Conservation (phyloP, 192 early-diverging fungal genomes). For the Podochytrium sp. region DNA sequence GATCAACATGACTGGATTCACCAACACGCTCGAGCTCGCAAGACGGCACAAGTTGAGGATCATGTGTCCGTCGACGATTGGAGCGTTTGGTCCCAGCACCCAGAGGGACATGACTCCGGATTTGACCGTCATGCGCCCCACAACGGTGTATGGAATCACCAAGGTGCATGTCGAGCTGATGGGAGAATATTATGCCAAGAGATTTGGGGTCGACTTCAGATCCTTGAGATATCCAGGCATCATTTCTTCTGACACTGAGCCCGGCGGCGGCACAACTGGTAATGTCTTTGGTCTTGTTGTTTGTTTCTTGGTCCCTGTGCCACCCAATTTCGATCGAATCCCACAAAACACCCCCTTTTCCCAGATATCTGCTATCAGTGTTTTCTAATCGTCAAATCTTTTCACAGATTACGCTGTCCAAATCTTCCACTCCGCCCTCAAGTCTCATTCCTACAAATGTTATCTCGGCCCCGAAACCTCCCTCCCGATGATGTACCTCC, state of each 20-base stretch:
- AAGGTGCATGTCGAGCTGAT: slow-evolving; percentile 70
- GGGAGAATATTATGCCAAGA: slow-evolving; percentile 70
- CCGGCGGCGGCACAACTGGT: slow-evolving; percentile 67
- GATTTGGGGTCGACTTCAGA: slow-evolving; percentile 68
- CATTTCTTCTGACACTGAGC: slow-evolving; percentile 67
- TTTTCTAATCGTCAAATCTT: neutral
- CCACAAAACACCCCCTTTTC: too few relatives aligned
- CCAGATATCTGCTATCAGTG: neutral
- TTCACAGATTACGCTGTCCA: slow-evolving; percentile 65
- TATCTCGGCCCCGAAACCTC: slow-evolving; percentile 60
- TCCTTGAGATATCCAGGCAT: slow-evolving; percentile 69
- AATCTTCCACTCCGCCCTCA: slow-evolving; percentile 69
- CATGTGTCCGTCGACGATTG: slow-evolving; percentile 68
- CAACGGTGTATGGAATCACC: slow-evolving; percentile 72
- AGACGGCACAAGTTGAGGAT: slow-evolving; percentile 61
- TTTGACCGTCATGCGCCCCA: slow-evolving; percentile 69
- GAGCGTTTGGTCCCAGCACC: slow-evolving; percentile 71
- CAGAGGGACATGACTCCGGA: slow-evolving; percentile 66
- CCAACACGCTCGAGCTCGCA: slow-evolving; percentile 66
- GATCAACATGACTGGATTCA: slow-evolving; percentile 71
- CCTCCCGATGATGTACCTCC: slow-evolving; percentile 71
- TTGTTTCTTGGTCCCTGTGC: neutral
- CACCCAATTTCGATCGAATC: too few relatives aligned
- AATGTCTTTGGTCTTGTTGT: neutral
- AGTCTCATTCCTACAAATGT: slow-evolving; percentile 59